Evolutionary conservation across 768 basidiomycete species (phyloP).

Genomic region (Mycena crocata): DNA sequence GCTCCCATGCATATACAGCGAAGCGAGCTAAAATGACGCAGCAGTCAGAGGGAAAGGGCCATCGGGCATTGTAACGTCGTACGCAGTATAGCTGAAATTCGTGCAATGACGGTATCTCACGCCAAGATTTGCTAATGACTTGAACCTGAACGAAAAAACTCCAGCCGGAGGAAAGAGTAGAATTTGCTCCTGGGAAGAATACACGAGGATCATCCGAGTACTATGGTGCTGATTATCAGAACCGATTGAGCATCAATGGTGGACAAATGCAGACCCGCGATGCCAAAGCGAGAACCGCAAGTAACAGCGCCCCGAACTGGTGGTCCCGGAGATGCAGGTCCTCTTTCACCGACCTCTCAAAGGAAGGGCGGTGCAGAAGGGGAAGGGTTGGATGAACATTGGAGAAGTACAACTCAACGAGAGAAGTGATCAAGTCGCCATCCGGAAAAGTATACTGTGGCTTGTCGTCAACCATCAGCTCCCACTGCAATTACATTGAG

Average conservation of each 20-base stretch:
- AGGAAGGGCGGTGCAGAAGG: conserved; percentile 46
- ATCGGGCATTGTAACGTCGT: conserved; percentile 36
- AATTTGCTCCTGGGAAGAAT: conserved; percentile 40
- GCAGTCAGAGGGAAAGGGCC: conserved; percentile 1
- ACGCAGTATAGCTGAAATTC: conserved; percentile 61
- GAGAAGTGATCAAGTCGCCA: no score
- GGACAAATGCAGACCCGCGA: no score
- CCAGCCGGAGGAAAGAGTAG: conserved; percentile 56
- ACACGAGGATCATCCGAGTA: conserved; percentile 63
- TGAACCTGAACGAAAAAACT: conserved; percentile 62
- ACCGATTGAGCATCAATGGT: no score
- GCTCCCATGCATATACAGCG: conserved; percentile 49
- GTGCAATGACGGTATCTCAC: conserved; percentile 43
- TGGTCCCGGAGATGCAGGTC: conserved; percentile 51
- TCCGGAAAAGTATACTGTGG: no score
- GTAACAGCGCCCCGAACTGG: conserved; percentile 55
- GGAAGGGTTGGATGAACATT: conserved; percentile 55
- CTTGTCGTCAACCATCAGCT: no score
- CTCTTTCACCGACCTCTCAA: conserved; percentile 26
- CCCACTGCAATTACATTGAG: no score
- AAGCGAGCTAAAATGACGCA: conserved; percentile 38
- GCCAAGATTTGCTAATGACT: conserved; percentile 57
- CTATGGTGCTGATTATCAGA: conserved; percentile 31
- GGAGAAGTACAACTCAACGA: conserved; percentile 64
- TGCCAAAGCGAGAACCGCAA: conserved; percentile 65